Base-by-base conservation (phyloP, 2,329 filamentous ascomycete genomes). In the Colletotrichum viniferum region DNA sequence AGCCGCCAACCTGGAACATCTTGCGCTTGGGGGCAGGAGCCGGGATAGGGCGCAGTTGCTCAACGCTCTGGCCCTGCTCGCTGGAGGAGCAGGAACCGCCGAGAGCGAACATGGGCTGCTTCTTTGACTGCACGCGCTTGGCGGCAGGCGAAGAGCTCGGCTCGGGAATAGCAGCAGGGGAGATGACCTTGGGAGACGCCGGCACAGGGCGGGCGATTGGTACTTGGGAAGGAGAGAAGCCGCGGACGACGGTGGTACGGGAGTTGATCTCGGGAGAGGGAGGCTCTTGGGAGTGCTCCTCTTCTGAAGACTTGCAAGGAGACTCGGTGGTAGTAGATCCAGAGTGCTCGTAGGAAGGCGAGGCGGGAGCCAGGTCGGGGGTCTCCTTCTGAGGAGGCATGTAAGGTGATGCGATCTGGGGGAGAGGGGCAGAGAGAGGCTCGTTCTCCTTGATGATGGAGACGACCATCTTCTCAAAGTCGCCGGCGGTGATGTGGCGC, bases 391-490 rank as follows among this genome's bases (percentile, higher is more conserved):
- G 88, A 21, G 86, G 84, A 74, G 84, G 86, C 52, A 80, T 78
- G 5, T 79, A 82, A 13, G 83, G 81, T n/a, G 82, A 79, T 79
- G 83, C 78, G 78, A 85, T 83, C 63, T 83, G 81, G 21, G 90
- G 88, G 10, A 92, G 84, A 79, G 88, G 91, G 67, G 88, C 86
- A 78, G 85, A 85, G 78, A 96, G 88, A 61, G 90, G 90, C 84
- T 92, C 92, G 85, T 95, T 95, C 85, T 97, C 94, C 84, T 97
- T 95, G 82, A 98, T 97, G 71, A 98, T 98, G 52, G 94, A 95
- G 72, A 94, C 92, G 56, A 98, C 95, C 91, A 98, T 97, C 87
- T 97, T 97, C 85, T 98, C 95, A 34, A 98, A 90, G 80, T 97
- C 95, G 81, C 95, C 91, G 8, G 96, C 95, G n/a, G 96, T 97